A percentile compares a stretch with the other conserved stretches of the same genome.
These are phyloP conservation scores for Mycosphaerella sp. DNA, from an alignment of 2,329 filamentous ascomycete species.

Conservation along the genomic window DNA sequence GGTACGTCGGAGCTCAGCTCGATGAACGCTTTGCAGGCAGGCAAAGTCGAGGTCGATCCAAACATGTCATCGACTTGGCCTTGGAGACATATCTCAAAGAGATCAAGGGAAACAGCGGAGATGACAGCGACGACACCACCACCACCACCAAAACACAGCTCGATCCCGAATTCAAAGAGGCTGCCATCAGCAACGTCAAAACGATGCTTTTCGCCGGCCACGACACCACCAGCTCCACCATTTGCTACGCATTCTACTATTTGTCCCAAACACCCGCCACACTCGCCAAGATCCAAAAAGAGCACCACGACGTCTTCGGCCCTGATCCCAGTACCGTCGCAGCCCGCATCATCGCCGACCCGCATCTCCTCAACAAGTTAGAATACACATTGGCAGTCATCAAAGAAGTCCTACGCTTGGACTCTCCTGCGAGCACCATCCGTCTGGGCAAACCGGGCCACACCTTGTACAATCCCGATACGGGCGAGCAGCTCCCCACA, in stretches of 20 bases:
- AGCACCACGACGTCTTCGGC: slow-evolving; percentile 51
- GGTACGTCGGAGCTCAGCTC: slow-evolving; percentile 33
- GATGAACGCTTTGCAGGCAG: slow-evolving; percentile 36
- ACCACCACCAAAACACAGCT: slow-evolving; percentile 19
- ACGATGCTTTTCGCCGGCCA: slow-evolving; percentile 41
- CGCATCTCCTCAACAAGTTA: slow-evolving; percentile 46
- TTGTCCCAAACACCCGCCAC: slow-evolving; percentile 34
- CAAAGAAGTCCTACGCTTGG: slow-evolving; percentile 50
- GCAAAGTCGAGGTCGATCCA: slow-evolving; percentile 30
- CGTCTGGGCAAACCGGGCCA: slow-evolving; percentile 32
- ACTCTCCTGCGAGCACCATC: slow-evolving; percentile 45
- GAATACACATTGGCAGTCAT: slow-evolving; percentile 49
- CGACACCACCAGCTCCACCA: slow-evolving; percentile 38
- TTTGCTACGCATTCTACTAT: slow-evolving; percentile 38
- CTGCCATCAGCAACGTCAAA: slow-evolving; percentile 36
- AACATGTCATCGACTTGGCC: slow-evolving; percentile 34
- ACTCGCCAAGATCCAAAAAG: slow-evolving; percentile 38
- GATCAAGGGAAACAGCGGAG: slow-evolving; percentile 28
- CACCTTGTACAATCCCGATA: slow-evolving; percentile 40
- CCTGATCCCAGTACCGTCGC: slow-evolving; percentile 34
- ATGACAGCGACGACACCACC: slow-evolving; percentile 20
- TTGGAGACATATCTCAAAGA: slow-evolving; percentile 37
- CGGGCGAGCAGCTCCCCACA: slow-evolving; percentile 41
- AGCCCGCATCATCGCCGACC: slow-evolving; percentile 38
- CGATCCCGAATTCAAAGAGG: slow-evolving; percentile 35